phyloP scores from a whole-genome alignment of 2,329 filamentous ascomycete genomes.

The Dothidotthia symphoricarpi region DNA sequence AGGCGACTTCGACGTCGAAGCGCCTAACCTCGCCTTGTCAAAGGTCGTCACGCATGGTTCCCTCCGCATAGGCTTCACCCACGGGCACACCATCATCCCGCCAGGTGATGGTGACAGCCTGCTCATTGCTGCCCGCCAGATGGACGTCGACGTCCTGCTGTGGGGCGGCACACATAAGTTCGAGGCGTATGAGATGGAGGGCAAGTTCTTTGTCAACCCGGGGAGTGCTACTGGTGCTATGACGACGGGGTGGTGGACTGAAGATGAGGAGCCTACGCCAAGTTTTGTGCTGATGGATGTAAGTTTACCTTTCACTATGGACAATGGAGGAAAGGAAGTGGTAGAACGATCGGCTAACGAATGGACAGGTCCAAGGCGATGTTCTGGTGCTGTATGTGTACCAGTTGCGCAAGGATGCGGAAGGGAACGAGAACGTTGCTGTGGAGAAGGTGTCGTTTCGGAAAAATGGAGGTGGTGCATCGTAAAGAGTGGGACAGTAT shows the following conservation, averaged over 20 bases:
- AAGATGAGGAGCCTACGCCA: slow-evolving; percentile 67
- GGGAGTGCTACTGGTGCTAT: slow-evolving; percentile 67
- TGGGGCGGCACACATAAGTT: slow-evolving; percentile 71
- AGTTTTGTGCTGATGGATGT: slow-evolving; percentile 99
- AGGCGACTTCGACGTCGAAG: slow-evolving; percentile 67
- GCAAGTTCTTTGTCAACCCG: slow-evolving; percentile 69
- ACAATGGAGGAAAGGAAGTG: neutral
- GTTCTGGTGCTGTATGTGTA: slow-evolving; percentile 96
- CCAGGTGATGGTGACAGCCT: slow-evolving; percentile 65
- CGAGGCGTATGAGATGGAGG: slow-evolving; percentile 70
- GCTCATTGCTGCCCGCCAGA: slow-evolving; percentile 66
- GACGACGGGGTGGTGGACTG: slow-evolving; percentile 59
- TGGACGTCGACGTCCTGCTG: slow-evolving; percentile 68
- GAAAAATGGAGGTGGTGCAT: slow-evolving; percentile 47
- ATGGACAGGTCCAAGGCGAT: slow-evolving; percentile 80
- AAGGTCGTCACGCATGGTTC: slow-evolving; percentile 70
- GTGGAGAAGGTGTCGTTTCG: slow-evolving; percentile 58
- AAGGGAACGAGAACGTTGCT: slow-evolving; percentile 54
- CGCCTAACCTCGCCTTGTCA: slow-evolving; percentile 62
- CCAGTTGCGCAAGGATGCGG: slow-evolving; percentile 53
- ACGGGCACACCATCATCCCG: slow-evolving; percentile 70
- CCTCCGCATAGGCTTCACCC: slow-evolving; percentile 67
- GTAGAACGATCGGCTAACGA: slow-evolving; percentile 17
- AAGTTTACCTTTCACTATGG: slow-evolving; percentile 47
- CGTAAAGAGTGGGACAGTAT: slow-evolving; percentile 22